Evolutionary conservation across 164 flowering plant genomes (phyloP).

Genomic region (Macadamia tetraphylla): DNA sequence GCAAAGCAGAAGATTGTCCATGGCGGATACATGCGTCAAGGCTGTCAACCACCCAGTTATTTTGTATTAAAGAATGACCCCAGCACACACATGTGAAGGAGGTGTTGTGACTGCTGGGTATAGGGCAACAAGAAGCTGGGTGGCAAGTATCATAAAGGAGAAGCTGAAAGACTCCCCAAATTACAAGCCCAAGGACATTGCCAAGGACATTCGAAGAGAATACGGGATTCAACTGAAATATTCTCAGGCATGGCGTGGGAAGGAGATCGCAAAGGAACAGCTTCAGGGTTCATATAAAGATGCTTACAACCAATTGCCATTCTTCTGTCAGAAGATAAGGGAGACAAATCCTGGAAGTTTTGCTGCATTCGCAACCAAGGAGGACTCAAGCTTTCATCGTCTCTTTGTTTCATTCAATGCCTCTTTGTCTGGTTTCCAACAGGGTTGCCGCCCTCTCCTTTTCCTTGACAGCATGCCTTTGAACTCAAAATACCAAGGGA

Average conservation of each 20-base stretch:
- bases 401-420: constrained; percentile 69
- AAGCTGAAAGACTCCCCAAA: constrained; percentile 13
- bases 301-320: constrained; percentile 61
- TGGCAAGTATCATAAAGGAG: constrained; percentile 44
- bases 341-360: constrained; percentile 78
- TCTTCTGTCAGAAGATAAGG: constrained; percentile 58
- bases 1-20: constrained; percentile 67
- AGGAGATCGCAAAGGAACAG: constrained; percentile 64
- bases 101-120: constrained; percentile 43
- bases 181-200: constrained; percentile 68
- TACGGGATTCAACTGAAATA: constrained; percentile 69
- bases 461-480: constrained; percentile 61
- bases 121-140: constrained; percentile 60
- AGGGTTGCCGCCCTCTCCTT: constrained; percentile 68
- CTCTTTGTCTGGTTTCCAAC: constrained; percentile 53
- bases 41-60: constrained; percentile 56
- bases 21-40: constrained; percentile 78
- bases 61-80: constrained; percentile 56
- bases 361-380: constrained; percentile 56
- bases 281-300: constrained; percentile 72
- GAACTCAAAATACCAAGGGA: constrained; percentile 62
- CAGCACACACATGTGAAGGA: constrained; percentile 67
- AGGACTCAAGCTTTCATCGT: constrained; percentile 65
- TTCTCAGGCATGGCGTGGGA: constrained; percentile 81
- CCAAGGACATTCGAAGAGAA: constrained; percentile 53